Conservation (phyloP, 2,329 filamentous ascomycete species). For the Aspergillus texensis region DNA sequence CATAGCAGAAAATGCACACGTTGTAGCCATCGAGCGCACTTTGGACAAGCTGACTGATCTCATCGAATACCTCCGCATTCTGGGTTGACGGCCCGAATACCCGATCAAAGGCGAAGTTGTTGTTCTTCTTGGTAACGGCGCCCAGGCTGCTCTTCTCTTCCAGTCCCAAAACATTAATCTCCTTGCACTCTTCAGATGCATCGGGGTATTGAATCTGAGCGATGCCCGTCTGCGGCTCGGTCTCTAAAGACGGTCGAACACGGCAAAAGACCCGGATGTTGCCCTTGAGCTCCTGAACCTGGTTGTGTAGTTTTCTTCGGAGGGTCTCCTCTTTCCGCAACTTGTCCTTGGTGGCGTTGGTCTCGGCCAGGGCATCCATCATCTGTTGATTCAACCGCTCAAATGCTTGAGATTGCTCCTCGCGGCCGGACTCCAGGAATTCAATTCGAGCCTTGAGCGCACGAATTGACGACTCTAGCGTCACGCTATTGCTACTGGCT, state of each 20-base stretch:
- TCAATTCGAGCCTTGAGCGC: slow-evolving; percentile 80
- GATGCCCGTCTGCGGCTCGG: slow-evolving; percentile 60
- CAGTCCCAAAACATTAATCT: slow-evolving; percentile 80
- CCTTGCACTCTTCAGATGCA: slow-evolving; percentile 76
- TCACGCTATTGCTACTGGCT: slow-evolving; percentile 62
- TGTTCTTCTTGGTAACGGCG: slow-evolving; percentile 73
- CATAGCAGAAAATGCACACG: slow-evolving; percentile 98
- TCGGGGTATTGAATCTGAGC: slow-evolving; percentile 82
- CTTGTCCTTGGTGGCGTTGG: slow-evolving; percentile 74
- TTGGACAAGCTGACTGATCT: slow-evolving; percentile 96
- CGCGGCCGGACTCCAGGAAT: slow-evolving; percentile 85
- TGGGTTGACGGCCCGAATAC: slow-evolving; percentile 78
- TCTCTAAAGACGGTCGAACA: slow-evolving; percentile 73
- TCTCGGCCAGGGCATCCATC: slow-evolving; percentile 72
- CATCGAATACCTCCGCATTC: slow-evolving; percentile 88
- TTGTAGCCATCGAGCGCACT: slow-evolving; percentile 97
- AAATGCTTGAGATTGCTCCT: slow-evolving; percentile 85
- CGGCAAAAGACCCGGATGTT: slow-evolving; percentile 99
- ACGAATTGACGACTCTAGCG: slow-evolving; percentile 73
- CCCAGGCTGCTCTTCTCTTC: slow-evolving; percentile 83
- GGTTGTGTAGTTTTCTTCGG: slow-evolving; percentile 90
- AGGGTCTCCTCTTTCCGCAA: slow-evolving; percentile 89
- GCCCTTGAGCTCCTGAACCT: slow-evolving; percentile 95
- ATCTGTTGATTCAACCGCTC: slow-evolving; percentile 78
- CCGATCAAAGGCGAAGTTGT: slow-evolving; percentile 88